phyloP scores from a whole-genome alignment of 108 stramenopile genomes.

The Mediolabrus comicus region DNA sequence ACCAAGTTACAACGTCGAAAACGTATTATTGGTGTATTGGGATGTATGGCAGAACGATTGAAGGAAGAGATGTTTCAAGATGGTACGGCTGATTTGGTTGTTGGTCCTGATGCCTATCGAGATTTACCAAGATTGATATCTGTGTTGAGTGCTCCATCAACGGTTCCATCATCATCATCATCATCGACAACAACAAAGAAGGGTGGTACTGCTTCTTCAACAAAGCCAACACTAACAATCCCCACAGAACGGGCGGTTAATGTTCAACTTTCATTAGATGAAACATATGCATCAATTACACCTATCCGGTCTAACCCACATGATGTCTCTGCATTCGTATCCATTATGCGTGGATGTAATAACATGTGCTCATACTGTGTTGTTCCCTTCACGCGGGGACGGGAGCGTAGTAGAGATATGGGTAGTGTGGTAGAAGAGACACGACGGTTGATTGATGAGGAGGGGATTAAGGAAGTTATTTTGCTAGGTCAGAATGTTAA shows the following conservation, averaged over 20 bases:
- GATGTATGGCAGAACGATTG: constrained; percentile 99
- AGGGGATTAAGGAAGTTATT: constrained; percentile 90
- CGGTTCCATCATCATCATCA: not conserved
- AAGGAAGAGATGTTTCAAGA: constrained; percentile 90
- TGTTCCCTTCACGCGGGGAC: constrained; percentile 95
- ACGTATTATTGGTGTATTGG: constrained; percentile 93
- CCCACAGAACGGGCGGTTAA: constrained; percentile 68
- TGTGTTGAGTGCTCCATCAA: constrained; percentile 33
- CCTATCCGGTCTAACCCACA: constrained; percentile 75
- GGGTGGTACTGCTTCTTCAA: not conserved
- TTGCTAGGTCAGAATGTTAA: constrained; percentile 99
- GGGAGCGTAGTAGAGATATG: constrained; percentile 92
- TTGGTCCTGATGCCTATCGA: constrained; percentile 98
- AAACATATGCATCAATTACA: constrained; percentile 97
- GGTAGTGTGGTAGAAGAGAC: constrained; percentile 89
- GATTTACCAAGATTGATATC: constrained; percentile 90
- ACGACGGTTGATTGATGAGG: constrained; percentile 58
- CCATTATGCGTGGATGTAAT: constrained; percentile 98
- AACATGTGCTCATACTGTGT: constrained; percentile 98
- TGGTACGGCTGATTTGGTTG: constrained; percentile 89
- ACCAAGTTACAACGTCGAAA: constrained; percentile 18
- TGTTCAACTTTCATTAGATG: constrained; percentile 91
- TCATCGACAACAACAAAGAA: not conserved
- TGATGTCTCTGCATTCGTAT: constrained; percentile 86
- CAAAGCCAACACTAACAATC: not conserved